Base-by-base conservation (phyloP, 139 green algal species). In the Choricystis sp. region DNA sequence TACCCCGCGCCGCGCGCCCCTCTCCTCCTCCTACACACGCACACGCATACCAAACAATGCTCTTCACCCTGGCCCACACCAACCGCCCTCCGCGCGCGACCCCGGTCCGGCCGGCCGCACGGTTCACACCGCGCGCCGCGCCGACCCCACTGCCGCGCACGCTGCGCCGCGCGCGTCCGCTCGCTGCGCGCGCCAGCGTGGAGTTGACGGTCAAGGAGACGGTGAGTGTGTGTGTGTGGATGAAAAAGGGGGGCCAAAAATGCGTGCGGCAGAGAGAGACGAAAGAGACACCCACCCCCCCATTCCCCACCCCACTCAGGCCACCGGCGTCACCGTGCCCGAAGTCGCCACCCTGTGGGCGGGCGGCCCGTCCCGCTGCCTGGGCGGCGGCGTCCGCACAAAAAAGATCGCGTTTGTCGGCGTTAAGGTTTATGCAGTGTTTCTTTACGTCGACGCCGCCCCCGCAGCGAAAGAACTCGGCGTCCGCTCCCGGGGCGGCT, bases 331-430 rank as follows among this genome's bases (percentile, higher is more conserved):
- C 0, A 52, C 57, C 2, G 71, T 72, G n/a, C 70, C 70, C 3
- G 20, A 52, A 30, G 70, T 75, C 19, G 56, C 56, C 1, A 65
- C 26, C 3, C 58, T 75, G 22, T 75, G 70, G 70, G 49, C 66
- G 57, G 69, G 69, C 22, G 75, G 40, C 63, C 72, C 70, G 27
- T 74, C 70, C 26, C 69, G 77, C 26, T 83, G 76, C 69, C 66
- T 89, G 48, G 83, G 83, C 20, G 72, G 75, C 22, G 72, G 48
- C 27, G 82, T 75, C 21, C 68, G 81, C 2, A 49, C 49, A 16
- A 89, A 89, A 74, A 79, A 83, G 66, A 76, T 89, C 29, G 61
- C 79, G n/a, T 71, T 89, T 14, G 48, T 89, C 0, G 64, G 59
- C 19, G 80, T 82, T 3, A 78, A 86, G 75, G 82, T 84, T 22